Base-by-base conservation (phyloP, 768 basidiomycete genomes). In the Kockovaella imperatae region DNA sequence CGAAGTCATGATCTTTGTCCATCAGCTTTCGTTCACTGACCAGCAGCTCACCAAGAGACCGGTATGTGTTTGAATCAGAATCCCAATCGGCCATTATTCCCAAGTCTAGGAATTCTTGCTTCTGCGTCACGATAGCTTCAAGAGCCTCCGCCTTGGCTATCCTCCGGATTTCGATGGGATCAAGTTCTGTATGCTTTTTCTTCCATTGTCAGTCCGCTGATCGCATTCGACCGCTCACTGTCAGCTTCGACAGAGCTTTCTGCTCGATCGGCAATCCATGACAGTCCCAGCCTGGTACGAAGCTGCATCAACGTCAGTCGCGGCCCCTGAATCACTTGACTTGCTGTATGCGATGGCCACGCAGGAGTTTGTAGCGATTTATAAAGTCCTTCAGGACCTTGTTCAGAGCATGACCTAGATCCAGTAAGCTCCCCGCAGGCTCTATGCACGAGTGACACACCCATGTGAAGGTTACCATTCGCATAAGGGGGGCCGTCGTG, bases 401-500 rank as follows among this genome's bases (percentile, higher is more conserved):
- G 73, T 97, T 99, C 53, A 97, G 70, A 0, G 91, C 90, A 67
- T 99, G 93, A 5, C 93, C 91, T 95, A 50, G 5, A 21, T 31
- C 11, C 10, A 28, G 15, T 0, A 18, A 13, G 4, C 2, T 25
- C 5, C 42, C 10, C 28, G 30, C 24, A 34, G 32, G 35, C 23
- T 30, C n/a, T n/a, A 28, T 44, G 6, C 13, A 23, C 4, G 11
- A 32, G 31, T 10, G 13, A 58, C 71, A 52, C 55, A 93, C 91
- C 93, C 76, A 91, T 90, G 67, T 99, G 93, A 34, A 99, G 74
- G 67, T 87, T 80, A 0, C 95, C 95, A 65, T 99, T 99, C 1
- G 93, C 93, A 63, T 97, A 97, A 0, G 95, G 95, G 26, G 93
- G 93, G 0, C 93, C 95, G 68, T 99, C 93, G 56, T 93, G 90